These are phyloP conservation scores for Quercus cerris DNA, from an alignment of 306 rosid species.

Conservation along the genomic window DNA sequence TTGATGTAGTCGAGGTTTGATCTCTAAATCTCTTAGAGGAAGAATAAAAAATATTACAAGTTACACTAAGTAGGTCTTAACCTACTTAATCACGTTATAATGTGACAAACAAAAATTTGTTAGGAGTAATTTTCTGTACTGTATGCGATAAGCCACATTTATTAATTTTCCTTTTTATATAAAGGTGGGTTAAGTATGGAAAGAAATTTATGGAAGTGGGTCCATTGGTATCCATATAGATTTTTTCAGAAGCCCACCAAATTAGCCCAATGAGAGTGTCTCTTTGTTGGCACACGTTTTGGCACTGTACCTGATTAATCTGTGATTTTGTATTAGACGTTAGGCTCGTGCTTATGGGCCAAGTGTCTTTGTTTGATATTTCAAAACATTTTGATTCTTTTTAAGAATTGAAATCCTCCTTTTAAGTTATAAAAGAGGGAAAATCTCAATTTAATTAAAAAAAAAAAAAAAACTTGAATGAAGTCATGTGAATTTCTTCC, in stretches of 20 bases:
- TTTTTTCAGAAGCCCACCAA: not conserved
- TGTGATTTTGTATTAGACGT: not conserved
- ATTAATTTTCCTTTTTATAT: not conserved
- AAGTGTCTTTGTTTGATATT: not conserved
- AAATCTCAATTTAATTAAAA: no score
- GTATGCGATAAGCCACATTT: not conserved
- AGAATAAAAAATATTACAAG: no score
- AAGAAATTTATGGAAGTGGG: not conserved
- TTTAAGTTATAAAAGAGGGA: not conserved
- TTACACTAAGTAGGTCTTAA: no score
- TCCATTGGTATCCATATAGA: not conserved
- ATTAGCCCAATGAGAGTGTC: not conserved
- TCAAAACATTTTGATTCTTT: not conserved
- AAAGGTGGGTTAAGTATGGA: not conserved
- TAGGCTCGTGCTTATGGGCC: not conserved
- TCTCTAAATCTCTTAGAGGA: no score
- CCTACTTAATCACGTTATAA: not conserved
- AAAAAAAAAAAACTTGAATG: not conserved
- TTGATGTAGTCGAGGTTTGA: fast-evolving
- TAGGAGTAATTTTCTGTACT: not conserved
- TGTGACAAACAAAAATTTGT: not conserved
- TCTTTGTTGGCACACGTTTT: not conserved
- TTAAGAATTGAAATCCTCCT: no score
- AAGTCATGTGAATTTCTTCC: not conserved
- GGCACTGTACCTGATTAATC: not conserved